phyloP scores from a whole-genome alignment of 805 yeast genomes.

The Sugiyamaella floridensis region DNA sequence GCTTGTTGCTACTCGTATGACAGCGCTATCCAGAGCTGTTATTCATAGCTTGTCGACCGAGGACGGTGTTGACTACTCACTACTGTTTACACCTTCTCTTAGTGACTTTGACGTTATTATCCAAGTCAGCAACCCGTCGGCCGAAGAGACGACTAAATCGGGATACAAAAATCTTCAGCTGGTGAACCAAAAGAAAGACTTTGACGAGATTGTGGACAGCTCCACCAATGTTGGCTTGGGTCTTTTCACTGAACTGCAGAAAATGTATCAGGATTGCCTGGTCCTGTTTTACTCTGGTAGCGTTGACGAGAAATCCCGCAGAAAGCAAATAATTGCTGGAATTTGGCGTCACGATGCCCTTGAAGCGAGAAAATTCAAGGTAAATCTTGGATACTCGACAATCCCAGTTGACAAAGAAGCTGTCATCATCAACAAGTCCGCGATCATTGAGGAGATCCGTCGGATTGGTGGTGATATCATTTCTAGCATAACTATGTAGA shows the following conservation, averaged over 20 bases:
- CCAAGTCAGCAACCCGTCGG: slow-evolving; percentile 42
- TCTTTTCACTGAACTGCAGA: slow-evolving; percentile 52
- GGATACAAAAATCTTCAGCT: slow-evolving; percentile 35
- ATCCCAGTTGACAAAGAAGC: slow-evolving; percentile 51
- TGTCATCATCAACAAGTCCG: slow-evolving; percentile 61
- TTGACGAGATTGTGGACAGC: slow-evolving; percentile 34
- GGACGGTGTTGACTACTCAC: slow-evolving; percentile 6
- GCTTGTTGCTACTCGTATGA: slow-evolving; percentile 81
- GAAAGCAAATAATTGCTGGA: slow-evolving; percentile 56
- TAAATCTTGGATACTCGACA: slow-evolving; percentile 66
- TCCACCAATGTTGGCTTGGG: slow-evolving; percentile 57
- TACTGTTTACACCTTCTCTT: slow-evolving; percentile 73
- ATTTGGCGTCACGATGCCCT: slow-evolving; percentile 64
- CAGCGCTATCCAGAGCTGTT: slow-evolving; percentile 79
- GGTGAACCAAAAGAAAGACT: slow-evolving; percentile 34
- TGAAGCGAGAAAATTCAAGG: slow-evolving; percentile 63
- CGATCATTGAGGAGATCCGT: slow-evolving; percentile 63
- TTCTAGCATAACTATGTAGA: slow-evolving; percentile 8
- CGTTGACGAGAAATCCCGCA: slow-evolving; percentile 35
- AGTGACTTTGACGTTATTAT: slow-evolving; percentile 80
- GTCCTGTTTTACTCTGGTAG: slow-evolving; percentile 56
- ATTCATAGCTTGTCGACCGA: slow-evolving; percentile 39
- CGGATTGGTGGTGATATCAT: slow-evolving; percentile 36
- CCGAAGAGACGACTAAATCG: slow-evolving; percentile 34
- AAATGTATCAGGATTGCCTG: slow-evolving; percentile 58